A percentile compares a stretch with the other conserved stretches of the same genome.
phyloP scores from a whole-genome alignment of 2,329 filamentous ascomycete genomes.

The Arthrobotrys pseudoclavata region DNA sequence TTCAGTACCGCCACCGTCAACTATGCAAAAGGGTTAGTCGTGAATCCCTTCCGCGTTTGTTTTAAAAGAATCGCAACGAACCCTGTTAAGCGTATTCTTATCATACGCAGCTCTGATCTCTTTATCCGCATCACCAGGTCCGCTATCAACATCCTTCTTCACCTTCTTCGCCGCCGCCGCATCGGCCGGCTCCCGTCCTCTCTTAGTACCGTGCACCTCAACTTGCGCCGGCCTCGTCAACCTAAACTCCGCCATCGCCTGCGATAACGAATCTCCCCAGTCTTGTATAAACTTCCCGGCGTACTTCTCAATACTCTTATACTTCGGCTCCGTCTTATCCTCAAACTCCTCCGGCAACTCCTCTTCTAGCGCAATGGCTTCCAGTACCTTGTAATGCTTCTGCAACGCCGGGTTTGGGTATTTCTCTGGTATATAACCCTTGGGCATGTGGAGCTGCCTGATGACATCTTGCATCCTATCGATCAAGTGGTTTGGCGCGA shows the following conservation, averaged over 20 bases:
- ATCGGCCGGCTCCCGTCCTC: constrained; percentile 54
- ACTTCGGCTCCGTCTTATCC: constrained; percentile 87
- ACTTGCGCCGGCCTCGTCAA: constrained; percentile 35
- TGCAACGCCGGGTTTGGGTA: constrained; percentile 94
- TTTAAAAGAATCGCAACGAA: constrained; percentile 60
- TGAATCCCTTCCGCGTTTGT: not conserved
- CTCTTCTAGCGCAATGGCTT: constrained; percentile 90
- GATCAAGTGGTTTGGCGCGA: constrained; percentile 78
- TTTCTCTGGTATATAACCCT: constrained; percentile 85
- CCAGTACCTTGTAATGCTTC: constrained; percentile 96
- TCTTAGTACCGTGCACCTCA: constrained; percentile 60
- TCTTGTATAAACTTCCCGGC: constrained; percentile 82
- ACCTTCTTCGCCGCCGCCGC: constrained; percentile 47
- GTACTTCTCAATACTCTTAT: constrained; percentile 88
- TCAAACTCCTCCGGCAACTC: constrained; percentile 80
- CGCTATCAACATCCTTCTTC: constrained; percentile 51
- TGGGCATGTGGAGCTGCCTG: constrained; percentile 89
- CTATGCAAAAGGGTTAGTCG: constrained; percentile 61
- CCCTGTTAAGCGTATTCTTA: constrained; percentile 68
- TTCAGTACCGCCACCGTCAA: constrained; percentile 69
- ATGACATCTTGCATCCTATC: constrained; percentile 86
- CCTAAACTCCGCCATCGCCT: constrained; percentile 58
- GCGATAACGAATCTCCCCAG: constrained; percentile 79
- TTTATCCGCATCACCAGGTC: constrained; percentile 63
- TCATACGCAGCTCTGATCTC: constrained; percentile 67